Evolutionary conservation across 345 rosid genomes (phyloP).

Genomic region (Jatropha curcas): DNA sequence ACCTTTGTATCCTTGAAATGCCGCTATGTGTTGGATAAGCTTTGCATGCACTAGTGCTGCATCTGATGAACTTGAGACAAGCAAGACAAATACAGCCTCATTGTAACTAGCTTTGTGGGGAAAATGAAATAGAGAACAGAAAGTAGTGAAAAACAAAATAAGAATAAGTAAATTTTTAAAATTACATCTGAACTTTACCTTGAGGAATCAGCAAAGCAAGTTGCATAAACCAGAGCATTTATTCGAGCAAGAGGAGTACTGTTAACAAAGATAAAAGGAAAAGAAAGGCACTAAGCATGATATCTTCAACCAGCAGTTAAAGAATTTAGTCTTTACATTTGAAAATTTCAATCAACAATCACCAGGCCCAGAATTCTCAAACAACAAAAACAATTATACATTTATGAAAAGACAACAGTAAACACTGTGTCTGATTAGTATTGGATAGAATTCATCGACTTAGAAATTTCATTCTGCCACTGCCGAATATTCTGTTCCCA

Average conservation of each 20-base stretch:
- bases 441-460: background rate
- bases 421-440: background rate
- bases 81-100: conserved; percentile 22
- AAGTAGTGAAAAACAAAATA: background rate
- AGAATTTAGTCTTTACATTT: background rate
- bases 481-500: background rate
- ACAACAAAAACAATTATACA: background rate
- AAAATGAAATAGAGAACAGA: conserved; percentile 4
- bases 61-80: conserved; percentile 67
- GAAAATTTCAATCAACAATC: background rate
- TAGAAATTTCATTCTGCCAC: background rate
- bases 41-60: conserved; percentile 83
- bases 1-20: conserved; percentile 91
- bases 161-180: background rate
- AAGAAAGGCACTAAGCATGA: conserved; percentile 5
- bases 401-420: background rate
- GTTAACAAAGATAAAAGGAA: conserved; percentile 18
- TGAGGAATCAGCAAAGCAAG: conserved; percentile 72
- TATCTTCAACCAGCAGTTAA: background rate
- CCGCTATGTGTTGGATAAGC: conserved; percentile 88
- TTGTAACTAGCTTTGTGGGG: conserved; percentile 1
- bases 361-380: background rate
- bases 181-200: conserved; percentile 51
- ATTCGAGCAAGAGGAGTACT: conserved; percentile 86
- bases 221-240: conserved; percentile 78